Evolutionary conservation across 495 filamentous ascomycete species (phyloP).

Genomic region (Polyplosphaeria fusca): DNA sequence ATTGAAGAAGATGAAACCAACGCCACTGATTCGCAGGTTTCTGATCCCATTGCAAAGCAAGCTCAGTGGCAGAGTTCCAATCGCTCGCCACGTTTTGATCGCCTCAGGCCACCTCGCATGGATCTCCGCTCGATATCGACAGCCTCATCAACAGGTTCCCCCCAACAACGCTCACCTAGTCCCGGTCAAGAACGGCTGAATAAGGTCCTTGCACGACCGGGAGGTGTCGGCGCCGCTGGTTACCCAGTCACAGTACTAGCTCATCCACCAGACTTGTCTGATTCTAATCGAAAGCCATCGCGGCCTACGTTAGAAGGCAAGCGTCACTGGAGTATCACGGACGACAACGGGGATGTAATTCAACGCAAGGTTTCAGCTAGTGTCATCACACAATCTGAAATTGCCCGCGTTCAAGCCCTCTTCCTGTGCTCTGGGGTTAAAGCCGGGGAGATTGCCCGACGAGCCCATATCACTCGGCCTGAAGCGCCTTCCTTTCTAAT

Average conservation of each 20-base stretch:
- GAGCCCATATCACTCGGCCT: conserved; percentile 49
- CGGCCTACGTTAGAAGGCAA: conserved; percentile 40
- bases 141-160: background rate
- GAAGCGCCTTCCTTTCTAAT: conserved; percentile 42
- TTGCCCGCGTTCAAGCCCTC: conserved; percentile 69
- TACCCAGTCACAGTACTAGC: conserved; percentile 37
- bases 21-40: conserved; percentile 13
- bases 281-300: conserved; percentile 15
- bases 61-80: conserved; percentile 36
- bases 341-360: conserved; percentile 44
- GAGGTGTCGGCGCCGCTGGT: conserved; percentile 48
- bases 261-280: conserved; percentile 29
- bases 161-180: conserved; percentile 3
- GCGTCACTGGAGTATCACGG: conserved; percentile 70
- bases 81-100: conserved; percentile 42
- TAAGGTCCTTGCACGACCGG: conserved; percentile 39
- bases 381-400: conserved; percentile 54
- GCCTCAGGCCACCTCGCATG: conserved; percentile 60
- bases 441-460: conserved; percentile 70
- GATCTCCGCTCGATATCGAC: conserved; percentile 50
- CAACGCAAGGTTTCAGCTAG: conserved; percentile 42
- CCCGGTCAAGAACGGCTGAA: conserved; percentile 9
- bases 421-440: conserved; percentile 82
- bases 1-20: conserved; percentile 4
- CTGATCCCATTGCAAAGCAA: conserved; percentile 42